Conservation (phyloP, 495 filamentous ascomycete genomes). For the Achaetomiella virescens region DNA sequence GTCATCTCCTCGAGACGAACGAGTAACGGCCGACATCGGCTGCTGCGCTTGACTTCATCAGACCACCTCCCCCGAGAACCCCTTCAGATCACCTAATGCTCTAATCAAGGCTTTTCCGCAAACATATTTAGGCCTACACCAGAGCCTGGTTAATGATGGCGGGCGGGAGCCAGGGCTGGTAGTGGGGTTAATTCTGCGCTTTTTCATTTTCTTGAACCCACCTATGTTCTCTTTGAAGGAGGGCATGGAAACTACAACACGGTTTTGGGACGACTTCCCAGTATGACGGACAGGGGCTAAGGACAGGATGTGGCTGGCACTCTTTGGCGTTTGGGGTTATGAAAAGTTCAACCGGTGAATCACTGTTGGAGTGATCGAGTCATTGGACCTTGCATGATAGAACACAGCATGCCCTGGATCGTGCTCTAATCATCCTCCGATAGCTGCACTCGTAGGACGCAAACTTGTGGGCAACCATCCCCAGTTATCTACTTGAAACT, state of each 20-base stretch:
- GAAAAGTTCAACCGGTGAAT: not conserved
- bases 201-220: not conserved
- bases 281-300: not conserved
- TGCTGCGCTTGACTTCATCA: not conserved
- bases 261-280: not conserved
- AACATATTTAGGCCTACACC: not conserved
- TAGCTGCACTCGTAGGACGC: no score
- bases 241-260: not conserved
- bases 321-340: not conserved
- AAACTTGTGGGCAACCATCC: no score
- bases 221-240: not conserved
- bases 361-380: not conserved
- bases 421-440: not conserved
- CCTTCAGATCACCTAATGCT: not conserved
- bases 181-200: not conserved
- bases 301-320: slow-evolving; percentile 3
- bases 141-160: slow-evolving; percentile 6
- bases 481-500: no score
- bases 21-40: slow-evolving; percentile 18
- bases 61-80: not conserved
- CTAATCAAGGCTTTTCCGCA: not conserved
- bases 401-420: not conserved
- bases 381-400: slow-evolving; percentile 1
- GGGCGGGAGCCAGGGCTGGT: not conserved
- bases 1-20: slow-evolving; percentile 64